Conservation (phyloP, 2,329 filamentous ascomycete species). For the Cladosporium colombiae region DNA sequence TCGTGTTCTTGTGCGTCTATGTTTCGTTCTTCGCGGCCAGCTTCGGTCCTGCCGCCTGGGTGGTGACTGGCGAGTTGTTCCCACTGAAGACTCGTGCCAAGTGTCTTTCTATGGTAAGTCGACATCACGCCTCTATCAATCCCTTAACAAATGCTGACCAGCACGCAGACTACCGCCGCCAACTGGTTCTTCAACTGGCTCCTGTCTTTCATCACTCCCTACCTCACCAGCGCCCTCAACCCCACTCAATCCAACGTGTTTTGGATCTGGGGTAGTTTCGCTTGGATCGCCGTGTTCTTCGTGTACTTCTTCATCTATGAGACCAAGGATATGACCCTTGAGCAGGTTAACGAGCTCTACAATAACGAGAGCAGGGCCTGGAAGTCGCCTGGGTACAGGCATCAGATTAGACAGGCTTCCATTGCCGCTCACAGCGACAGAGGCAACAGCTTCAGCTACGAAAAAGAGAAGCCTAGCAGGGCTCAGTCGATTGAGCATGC, state of each 20-base stretch:
- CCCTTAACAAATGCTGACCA: constrained; percentile 28
- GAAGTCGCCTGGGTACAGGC: constrained; percentile 49
- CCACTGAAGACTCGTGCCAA: constrained; percentile 51
- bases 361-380: constrained; percentile 69
- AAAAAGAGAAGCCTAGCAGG: constrained; percentile 13
- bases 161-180: constrained; percentile 53
- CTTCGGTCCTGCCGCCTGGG: constrained; percentile 46
- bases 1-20: constrained; percentile 31
- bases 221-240: constrained; percentile 57
- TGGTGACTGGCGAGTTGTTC: constrained; percentile 51
- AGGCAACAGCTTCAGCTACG: constrained; percentile 1
- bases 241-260: constrained; percentile 59
- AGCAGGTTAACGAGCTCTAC: constrained; percentile 80
- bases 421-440: constrained; percentile 10
- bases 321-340: constrained; percentile 73
- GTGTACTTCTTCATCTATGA: constrained; percentile 76
- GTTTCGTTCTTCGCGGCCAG: constrained; percentile 43
- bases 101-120: constrained; percentile 27
- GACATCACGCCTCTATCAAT: constrained; percentile 23
- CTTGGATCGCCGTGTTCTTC: constrained; percentile 57
- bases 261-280: constrained; percentile 56
- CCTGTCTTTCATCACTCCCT: constrained; percentile 63
- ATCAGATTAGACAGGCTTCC: constrained; percentile 5
- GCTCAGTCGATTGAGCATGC: constrained; percentile 17
- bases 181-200: constrained; percentile 55